These are phyloP conservation scores for Wallacemonas rigidus DNA, from an alignment of 208 protist species.

Conservation along the genomic window DNA sequence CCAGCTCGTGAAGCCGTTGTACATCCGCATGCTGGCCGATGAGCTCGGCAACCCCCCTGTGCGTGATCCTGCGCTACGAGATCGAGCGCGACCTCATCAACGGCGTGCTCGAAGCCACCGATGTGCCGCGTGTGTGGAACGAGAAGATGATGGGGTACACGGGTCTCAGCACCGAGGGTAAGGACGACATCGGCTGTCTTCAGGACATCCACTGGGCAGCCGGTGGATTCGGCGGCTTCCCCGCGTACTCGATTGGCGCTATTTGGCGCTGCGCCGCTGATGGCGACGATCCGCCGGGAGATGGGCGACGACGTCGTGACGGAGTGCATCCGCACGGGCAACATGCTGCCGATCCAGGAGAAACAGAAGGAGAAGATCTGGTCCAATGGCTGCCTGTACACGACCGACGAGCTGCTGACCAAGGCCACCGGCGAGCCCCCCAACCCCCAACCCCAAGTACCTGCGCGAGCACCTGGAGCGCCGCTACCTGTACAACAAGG, in stretches of 20 bases:
- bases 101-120: constrained; percentile 47
- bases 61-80: constrained; percentile 72
- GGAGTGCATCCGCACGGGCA: constrained; percentile 29
- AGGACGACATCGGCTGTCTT: constrained; percentile 49
- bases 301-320: constrained; percentile 24
- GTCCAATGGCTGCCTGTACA: constrained; percentile 25
- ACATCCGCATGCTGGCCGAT: constrained; percentile 70
- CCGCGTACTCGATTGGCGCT: constrained; percentile 62
- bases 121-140: constrained; percentile 61
- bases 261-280: constrained; percentile 55
- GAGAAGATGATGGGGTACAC: constrained; percentile 69
- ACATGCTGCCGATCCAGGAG: constrained; percentile 35
- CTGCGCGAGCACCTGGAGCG: constrained; percentile 53
- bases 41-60: constrained; percentile 74
- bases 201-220: constrained; percentile 74
- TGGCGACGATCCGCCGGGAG: constrained; percentile 37
- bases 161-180: constrained; percentile 46
- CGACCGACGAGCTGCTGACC: constrained; percentile 54
- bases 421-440: constrained; percentile 49
- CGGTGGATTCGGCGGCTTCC: constrained; percentile 70
- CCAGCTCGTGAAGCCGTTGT: constrained; percentile 40
- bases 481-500: constrained; percentile 53
- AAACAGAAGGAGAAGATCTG: constrained; percentile 42
- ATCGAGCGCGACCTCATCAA: constrained; percentile 69
- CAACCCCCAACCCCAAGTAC: constrained; percentile 56